Base-by-base conservation (phyloP, 441 rosid genomes). In the Brassica balearica region DNA sequence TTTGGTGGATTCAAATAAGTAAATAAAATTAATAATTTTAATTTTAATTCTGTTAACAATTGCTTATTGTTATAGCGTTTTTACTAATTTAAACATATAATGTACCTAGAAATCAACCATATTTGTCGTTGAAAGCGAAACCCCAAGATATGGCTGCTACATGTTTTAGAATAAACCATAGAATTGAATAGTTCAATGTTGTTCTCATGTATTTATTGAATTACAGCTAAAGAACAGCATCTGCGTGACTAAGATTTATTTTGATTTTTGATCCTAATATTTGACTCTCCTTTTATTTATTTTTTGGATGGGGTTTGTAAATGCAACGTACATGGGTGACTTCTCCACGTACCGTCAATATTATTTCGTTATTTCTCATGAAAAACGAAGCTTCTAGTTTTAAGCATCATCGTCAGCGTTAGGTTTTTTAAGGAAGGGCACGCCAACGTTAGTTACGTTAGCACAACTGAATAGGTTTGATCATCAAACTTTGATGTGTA, bases 321-420 rank as follows among this genome's bases (percentile, higher is more conserved):
- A 15, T 53, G 59, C 59, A 55, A 7, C 60, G 60, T 55, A 23
- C 22, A 72, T 72, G 73, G 43, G 68, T 72, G 76, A 71, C 72
- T 58, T 56, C 60, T 71, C 67, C 34, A 65, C 76, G 25, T 65
- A 65, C 77, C 81, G 81, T 58, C 53, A 41, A 56, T 65, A 58
- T 65, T 56, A 17, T 64, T 43, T 65, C 20, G 46, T 23, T 53
- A 64, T 22, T 23, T 56, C 60, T 77, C 36, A 22, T 14, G 36
- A 46, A 11, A 36, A 23, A 2, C 25, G 71, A 77, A 70, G 11
- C 23, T 71, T 77, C 75, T 12, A 10, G 53, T 46, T 46, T 15
- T 4, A 55, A 70, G 69, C 29, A 61, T 15, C 38, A 29, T 68
- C 69, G 41, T 66, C 68, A 7, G 27, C 60, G 25, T 34, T 67